Evolutionary conservation across 2,329 filamentous ascomycete genomes (phyloP), one percentile per base, ranked within the genome.

Genomic region (Bertia moriformis): DNA sequence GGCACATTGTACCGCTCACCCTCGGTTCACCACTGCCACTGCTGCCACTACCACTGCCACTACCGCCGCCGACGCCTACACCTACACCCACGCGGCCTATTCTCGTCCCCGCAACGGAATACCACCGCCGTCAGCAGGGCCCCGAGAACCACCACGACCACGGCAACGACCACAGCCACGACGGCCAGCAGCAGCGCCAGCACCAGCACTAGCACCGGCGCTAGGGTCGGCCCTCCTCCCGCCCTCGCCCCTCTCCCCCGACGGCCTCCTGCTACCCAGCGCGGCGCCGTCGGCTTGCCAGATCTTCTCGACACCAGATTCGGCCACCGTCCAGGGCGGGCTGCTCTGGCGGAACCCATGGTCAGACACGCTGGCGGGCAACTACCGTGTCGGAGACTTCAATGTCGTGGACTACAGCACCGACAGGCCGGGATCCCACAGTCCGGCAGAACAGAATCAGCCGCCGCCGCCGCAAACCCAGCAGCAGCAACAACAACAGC

Each of bases 311-410:
- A 65, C 73, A 55, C 71, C 71, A 65, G 69, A 59, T 61, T 67
- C 71, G 66, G 73, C 70, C 70, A 68, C 71, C 76, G 76, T 77
- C 74, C 73, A 77, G 77, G 73, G 78, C 76, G 75, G 66, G 63
- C 71, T 69, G 77, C 76, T 82, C 78, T 82, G 77, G 78, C 75
- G 74, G 74, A 70, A 74, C 73, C 74, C 71, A 81, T 81, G 75
- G 62, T 71, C 72, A 62, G 73, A 65, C 71, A 80, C 73, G 66
- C 73, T 82, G 73, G 76, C 75, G 69, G 70, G 73, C 69, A 75
- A 78, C 62, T 84, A 83, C 67, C 73, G 76, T 70, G 68, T 74
- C 63, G 71, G 69, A 59, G 73, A 78, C 66, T 81, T 81, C 69
- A 73, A 79, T 72, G 76, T 83, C 70, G 74, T 80, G 59, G n/a